phyloP scores from a whole-genome alignment of 495 filamentous ascomycete genomes.

The Penicillium fimorum region DNA sequence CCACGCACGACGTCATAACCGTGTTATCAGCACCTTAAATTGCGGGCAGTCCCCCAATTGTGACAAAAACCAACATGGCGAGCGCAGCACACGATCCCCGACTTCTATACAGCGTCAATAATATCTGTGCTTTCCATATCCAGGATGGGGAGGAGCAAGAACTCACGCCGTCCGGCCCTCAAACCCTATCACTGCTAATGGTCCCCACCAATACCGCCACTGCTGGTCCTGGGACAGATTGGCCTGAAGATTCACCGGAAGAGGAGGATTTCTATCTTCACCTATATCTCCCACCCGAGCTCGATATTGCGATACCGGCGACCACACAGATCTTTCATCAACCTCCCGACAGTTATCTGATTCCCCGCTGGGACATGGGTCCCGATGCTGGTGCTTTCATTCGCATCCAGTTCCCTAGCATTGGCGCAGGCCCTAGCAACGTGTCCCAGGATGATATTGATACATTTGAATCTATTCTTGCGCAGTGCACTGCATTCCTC shows the following conservation, averaged over 20 bases:
- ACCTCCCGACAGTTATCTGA: conserved; percentile 82
- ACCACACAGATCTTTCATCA: conserved; percentile 96
- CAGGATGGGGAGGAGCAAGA: conserved; percentile 80
- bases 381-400: conserved; percentile 87
- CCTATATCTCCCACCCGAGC: conserved; percentile 87
- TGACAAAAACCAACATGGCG: conserved; percentile 14
- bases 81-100: conserved; percentile 59
- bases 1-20: conserved; percentile 20
- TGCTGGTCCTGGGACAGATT: conserved; percentile 27
- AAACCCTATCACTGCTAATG: conserved; percentile 90
- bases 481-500: conserved; percentile 91
- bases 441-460: conserved; percentile 89
- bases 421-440: conserved; percentile 60
- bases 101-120: conserved; percentile 78
- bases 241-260: conserved; percentile 68
- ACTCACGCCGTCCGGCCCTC: conserved; percentile 79
- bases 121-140: conserved; percentile 83
- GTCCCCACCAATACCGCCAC: conserved; percentile 77
- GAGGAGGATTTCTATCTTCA: conserved; percentile 97
- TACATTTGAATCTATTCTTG: conserved; percentile 94
- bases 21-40: conserved; percentile 15
- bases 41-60: conserved; percentile 3
- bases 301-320: conserved; percentile 85
- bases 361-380: conserved; percentile 88
- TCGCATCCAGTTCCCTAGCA: conserved; percentile 77